Evolutionary conservation across 805 yeast species (phyloP).

Genomic region (Lachancea lanzarotensis): DNA sequence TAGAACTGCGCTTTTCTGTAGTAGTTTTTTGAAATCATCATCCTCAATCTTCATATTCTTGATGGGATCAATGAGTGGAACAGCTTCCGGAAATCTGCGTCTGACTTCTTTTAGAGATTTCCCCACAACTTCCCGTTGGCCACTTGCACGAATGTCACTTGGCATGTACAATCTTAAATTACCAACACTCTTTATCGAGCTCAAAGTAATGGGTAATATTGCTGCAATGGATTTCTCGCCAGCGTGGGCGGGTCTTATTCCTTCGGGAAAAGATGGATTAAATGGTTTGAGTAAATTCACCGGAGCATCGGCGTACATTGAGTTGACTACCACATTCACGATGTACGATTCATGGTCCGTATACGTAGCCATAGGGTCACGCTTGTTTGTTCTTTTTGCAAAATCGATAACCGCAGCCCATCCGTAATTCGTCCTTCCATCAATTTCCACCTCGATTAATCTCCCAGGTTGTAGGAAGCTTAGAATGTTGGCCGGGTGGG

Average conservation of each 20-base stretch:
- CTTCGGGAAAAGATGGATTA: slow-evolving; percentile 76
- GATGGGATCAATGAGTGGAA: slow-evolving; percentile 87
- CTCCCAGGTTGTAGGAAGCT: slow-evolving; percentile 88
- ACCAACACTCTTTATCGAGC: slow-evolving; percentile 67
- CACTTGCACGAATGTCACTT: slow-evolving; percentile 55
- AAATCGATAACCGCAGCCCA: slow-evolving; percentile 89
- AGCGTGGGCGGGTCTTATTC: slow-evolving; percentile 73
- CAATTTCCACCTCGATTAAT: slow-evolving; percentile 59
- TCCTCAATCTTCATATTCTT: slow-evolving; percentile 90
- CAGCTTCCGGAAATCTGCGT: slow-evolving; percentile 80
- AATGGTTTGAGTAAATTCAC: slow-evolving; percentile 68
- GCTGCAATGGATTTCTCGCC: slow-evolving; percentile 71
- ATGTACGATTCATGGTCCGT: slow-evolving; percentile 87
- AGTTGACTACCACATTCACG: slow-evolving; percentile 73
- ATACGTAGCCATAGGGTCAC: slow-evolving; percentile 50
- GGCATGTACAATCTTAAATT: slow-evolving; percentile 79
- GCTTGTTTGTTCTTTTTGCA: slow-evolving; percentile 60
- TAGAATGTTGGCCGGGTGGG: slow-evolving; percentile 84
- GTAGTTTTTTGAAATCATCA: slow-evolving; percentile 60
- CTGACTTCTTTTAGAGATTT: slow-evolving; percentile 76
- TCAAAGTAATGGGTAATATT: slow-evolving; percentile 77
- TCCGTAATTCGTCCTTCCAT: slow-evolving; percentile 63
- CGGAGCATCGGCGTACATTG: slow-evolving; percentile 81
- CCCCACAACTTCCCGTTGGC: slow-evolving; percentile 54
- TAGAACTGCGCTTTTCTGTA: slow-evolving; percentile 75